These are phyloP conservation scores for Candida mesenterica DNA, from an alignment of 1,139 yeast species.

Conservation along the genomic window DNA sequence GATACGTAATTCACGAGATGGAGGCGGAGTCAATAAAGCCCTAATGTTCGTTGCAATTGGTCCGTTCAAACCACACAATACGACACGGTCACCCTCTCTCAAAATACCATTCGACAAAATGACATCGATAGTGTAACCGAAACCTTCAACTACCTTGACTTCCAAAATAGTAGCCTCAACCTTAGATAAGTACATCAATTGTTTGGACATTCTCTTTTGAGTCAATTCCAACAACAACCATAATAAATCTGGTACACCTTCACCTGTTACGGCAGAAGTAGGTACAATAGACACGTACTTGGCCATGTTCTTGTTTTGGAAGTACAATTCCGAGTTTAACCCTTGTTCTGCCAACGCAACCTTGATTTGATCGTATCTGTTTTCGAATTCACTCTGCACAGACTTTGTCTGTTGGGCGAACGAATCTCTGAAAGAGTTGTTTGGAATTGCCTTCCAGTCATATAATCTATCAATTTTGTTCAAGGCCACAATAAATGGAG, in stretches of 20 bases:
- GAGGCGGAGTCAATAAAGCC: constrained; percentile 96
- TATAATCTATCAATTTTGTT: constrained; percentile 96
- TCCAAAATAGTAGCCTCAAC: constrained; percentile 96
- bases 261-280: constrained; percentile 98
- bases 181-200: constrained; percentile 91
- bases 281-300: constrained; percentile 96
- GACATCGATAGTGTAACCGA: constrained; percentile 98
- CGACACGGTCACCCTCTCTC: constrained; percentile 92
- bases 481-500: constrained; percentile 95
- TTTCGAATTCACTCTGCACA: constrained; percentile 90
- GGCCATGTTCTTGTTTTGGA: constrained; percentile 89
- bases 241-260: constrained; percentile 98
- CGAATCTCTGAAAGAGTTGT: constrained; percentile 95
- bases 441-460: constrained; percentile 88
- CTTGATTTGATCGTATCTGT: constrained; percentile 80
- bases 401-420: constrained; percentile 75
- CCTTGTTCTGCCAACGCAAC: constrained; percentile 97
- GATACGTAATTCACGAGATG: constrained; percentile 91
- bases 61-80: constrained; percentile 96
- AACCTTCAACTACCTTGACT: constrained; percentile 98
- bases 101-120: constrained; percentile 92
- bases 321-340: constrained; percentile 93
- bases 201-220: constrained; percentile 98
- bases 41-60: constrained; percentile 97
- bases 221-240: constrained; percentile 94